phyloP scores from a whole-genome alignment of 345 rosid species.

The Combretum micranthum region DNA sequence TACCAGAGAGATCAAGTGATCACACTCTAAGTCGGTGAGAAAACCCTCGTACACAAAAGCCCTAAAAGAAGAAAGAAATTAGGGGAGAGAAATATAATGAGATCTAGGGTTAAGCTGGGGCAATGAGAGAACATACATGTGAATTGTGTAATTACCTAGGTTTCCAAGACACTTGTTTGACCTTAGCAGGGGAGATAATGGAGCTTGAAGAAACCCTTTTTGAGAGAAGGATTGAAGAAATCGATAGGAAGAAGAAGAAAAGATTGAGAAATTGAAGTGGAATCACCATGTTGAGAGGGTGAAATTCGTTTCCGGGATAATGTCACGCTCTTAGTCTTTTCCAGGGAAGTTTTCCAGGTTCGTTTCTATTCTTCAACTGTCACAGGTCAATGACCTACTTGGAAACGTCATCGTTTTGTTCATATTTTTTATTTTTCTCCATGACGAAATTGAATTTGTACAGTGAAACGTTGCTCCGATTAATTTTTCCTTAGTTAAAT shows the following conservation, averaged over 20 bases:
- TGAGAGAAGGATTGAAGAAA: slow-evolving; percentile 35
- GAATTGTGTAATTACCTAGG: slow-evolving; percentile 62
- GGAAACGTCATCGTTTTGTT: too few species aligned
- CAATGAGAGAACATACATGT: background rate
- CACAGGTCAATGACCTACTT: too few species aligned
- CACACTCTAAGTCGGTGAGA: slow-evolving; percentile 89
- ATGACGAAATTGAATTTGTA: too few species aligned
- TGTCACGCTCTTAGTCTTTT: too few species aligned
- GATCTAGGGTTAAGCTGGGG: background rate
- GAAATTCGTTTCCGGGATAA: background rate
- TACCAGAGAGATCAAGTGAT: slow-evolving; percentile 85
- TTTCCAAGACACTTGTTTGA: slow-evolving; percentile 78
- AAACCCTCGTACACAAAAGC: slow-evolving; percentile 93
- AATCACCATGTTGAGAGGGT: background rate
- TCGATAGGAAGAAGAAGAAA: slow-evolving; percentile 22
- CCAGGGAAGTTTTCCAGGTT: too few species aligned
- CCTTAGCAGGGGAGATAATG: slow-evolving; percentile 72
- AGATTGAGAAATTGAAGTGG: background rate
- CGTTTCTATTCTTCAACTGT: too few species aligned
- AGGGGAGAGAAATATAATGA: background rate
- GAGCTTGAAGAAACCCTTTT: slow-evolving; percentile 49
- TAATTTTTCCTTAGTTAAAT: too few species aligned
- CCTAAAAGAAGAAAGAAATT: slow-evolving; percentile 23
- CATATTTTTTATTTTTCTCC: too few species aligned
- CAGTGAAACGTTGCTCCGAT: too few species aligned